Base-by-base conservation (phyloP, 225 moss, liverwort and hornwort genomes). In the Lunularia cruciata region DNA sequence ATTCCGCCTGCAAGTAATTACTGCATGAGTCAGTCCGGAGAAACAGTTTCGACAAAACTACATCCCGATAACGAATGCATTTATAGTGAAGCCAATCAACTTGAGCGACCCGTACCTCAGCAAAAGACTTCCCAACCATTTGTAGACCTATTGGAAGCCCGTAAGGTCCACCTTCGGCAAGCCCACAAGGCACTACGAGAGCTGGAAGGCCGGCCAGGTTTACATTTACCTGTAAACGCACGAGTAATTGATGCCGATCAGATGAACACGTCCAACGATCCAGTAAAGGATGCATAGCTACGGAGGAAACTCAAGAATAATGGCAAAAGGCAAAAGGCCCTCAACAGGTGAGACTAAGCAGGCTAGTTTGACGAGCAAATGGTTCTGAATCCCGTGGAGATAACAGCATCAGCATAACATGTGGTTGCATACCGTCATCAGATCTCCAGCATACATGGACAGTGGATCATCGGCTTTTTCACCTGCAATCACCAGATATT, bases 151-250 rank as follows among this genome's bases (percentile, higher is more conserved):
- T 72, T 38, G 96, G 96, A 12, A 96, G 81, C 54, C 92, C 89
- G 52, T 47, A 55, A 48, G 80, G 65, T 76, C 90, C 92, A 37
- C 96, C 90, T 72, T 88, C 90, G 2, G 87, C 87, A 56, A 92
- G 70, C 35, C 95, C 92, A 77, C 95, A 92, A 8, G 96, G 92
- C 51, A 96, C 77, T 38, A 90, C 96, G 52, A 96, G 87, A 2
- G 92, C 90, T 68, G 96, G 96, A 59, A 92, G 85, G 6, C 96
- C 96, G 2, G 96, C 89, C 71, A 96, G 75, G 47, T 90, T 96
- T 63, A 92, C 96, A 75, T 96, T 96, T 72, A 90, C 90, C 90
- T 91, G 76, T n/a, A n/a, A n/a, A n/a, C n/a, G n/a, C n/a, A n/a
- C n/a, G n/a, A 48, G n/a, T n/a, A n/a, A n/a, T n/a, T n/a, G n/a